These are phyloP conservation scores for Neurospora sp. DNA, from an alignment of 495 filamentous ascomycete genomes.

Conservation along the genomic window DNA sequence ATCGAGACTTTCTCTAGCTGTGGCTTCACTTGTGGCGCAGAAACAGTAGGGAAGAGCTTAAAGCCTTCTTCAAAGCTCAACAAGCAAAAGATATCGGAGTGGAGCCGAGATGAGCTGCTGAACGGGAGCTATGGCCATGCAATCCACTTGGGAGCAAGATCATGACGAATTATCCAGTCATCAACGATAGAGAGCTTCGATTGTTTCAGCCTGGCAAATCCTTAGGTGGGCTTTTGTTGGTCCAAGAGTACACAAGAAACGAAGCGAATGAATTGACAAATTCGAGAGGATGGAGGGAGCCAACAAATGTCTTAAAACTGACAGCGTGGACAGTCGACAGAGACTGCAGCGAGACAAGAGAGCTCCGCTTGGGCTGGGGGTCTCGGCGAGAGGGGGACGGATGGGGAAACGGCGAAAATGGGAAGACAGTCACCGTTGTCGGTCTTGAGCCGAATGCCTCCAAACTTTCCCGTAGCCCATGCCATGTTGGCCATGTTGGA, in stretches of 20 bases:
- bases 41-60: not conserved
- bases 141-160: not conserved
- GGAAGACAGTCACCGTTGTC: not conserved
- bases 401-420: not conserved
- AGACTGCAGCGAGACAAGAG: not conserved
- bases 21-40: not conserved
- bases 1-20: not conserved
- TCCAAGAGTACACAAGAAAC: not conserved
- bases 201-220: not conserved
- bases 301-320: not conserved
- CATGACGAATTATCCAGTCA: not conserved
- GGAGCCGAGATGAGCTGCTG: not conserved
- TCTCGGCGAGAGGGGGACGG: not conserved
- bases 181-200: not conserved
- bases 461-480: not conserved
- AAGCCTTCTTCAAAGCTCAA: not conserved
- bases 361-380: not conserved
- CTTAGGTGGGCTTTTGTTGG: not conserved
- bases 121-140: not conserved
- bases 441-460: not conserved
- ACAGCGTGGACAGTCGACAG: not conserved
- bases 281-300: not conserved
- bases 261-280: not conserved
- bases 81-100: not conserved
- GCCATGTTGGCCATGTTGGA: not conserved